phyloP scores from a whole-genome alignment of 495 filamentous ascomycete species.

The Penicillium silybi region DNA sequence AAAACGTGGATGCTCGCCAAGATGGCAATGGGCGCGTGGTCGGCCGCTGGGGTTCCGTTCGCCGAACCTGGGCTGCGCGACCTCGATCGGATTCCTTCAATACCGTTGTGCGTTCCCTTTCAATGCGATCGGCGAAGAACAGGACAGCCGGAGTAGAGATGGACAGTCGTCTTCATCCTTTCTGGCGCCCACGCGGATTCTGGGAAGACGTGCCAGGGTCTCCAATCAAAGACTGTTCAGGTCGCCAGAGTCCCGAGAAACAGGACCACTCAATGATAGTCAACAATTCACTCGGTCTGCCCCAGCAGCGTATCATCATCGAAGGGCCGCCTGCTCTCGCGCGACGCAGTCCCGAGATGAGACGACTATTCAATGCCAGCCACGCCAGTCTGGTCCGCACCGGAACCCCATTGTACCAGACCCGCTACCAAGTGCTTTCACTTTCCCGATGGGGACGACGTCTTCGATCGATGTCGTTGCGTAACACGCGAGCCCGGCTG shows the following conservation, averaged over 20 bases:
- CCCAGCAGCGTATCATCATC: constrained; percentile 51
- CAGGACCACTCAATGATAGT: constrained; percentile 28
- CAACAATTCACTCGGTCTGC: constrained; percentile 50
- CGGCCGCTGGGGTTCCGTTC: constrained; percentile 50
- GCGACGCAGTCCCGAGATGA: constrained; percentile 38
- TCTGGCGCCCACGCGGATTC: constrained; percentile 74
- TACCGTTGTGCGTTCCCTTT: constrained; percentile 38
- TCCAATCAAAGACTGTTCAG: constrained; percentile 19
- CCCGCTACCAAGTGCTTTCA: constrained; percentile 42
- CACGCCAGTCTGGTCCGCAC: constrained; percentile 30
- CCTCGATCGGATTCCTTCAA: constrained; percentile 54
- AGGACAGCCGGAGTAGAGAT: constrained; percentile 41
- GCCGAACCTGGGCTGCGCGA: constrained; percentile 54
- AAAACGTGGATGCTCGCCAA: constrained; percentile 38
- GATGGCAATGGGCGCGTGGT: constrained; percentile 36
- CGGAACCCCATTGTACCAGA: constrained; percentile 31
- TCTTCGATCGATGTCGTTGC: constrained; percentile 50
- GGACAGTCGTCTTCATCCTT: constrained; percentile 65
- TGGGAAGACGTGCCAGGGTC: constrained; percentile 58
- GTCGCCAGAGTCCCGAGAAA: constrained; percentile 16
- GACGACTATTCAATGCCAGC: constrained; percentile 29
- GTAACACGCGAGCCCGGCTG: constrained; percentile 49
- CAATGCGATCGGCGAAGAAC: constrained; percentile 43
- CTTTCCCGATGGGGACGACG: constrained; percentile 47
- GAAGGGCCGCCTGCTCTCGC: constrained; percentile 34